Evolutionary conservation across 2,329 filamentous ascomycete species (phyloP), one percentile per base, ranked within the genome.

Genomic region (Calcarisporium arbuscula): DNA sequence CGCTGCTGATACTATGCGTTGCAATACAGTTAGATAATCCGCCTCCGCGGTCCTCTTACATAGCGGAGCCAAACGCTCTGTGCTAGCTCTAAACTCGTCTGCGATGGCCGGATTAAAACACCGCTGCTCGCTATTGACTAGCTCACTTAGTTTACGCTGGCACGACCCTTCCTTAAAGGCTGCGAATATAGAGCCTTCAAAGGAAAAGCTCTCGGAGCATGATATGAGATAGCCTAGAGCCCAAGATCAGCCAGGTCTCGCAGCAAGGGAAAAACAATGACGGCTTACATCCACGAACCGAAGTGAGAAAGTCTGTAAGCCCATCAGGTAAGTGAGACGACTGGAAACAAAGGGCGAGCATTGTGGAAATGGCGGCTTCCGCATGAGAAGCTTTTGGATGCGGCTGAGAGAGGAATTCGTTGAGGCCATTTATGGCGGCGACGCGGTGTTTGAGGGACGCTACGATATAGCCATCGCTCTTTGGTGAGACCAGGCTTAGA

Each of bases 311-410:
- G 39, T 65, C 61, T 8, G 41, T 39, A 44, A 65, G 52, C 18
- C 62, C 61, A 15, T 65, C 61, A 2, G 47, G 34, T 58, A 65
- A 58, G 25, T 61, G 59, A 2, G 51, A 48, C 4, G 62, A 51
- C 34, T 65, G 62, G 30, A 59, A 65, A 1, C 54, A 53, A 6
- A 65, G 41, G 3, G 53, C 51, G 14, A 65, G 46, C 30, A 58
- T 53, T 11, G 61, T 39, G 3, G 50, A 61, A 36, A 60, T 63
- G 3, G 55, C 49, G 14, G 61, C 61, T 38, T 65, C 62, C 4
- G 43, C 50, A 8, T 63, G 59, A 11, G 45, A 39, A 6, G 32
- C 42, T 5, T 54, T 54, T 35, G 53, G 23, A 39, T 48, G 25
- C 10, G 51, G 39, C 28, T 46, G 47, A 6, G 48, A 48, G 4